Evolutionary conservation across 352 stramenopile species (phyloP).

Genomic region (Blastocystis sp.): DNA sequence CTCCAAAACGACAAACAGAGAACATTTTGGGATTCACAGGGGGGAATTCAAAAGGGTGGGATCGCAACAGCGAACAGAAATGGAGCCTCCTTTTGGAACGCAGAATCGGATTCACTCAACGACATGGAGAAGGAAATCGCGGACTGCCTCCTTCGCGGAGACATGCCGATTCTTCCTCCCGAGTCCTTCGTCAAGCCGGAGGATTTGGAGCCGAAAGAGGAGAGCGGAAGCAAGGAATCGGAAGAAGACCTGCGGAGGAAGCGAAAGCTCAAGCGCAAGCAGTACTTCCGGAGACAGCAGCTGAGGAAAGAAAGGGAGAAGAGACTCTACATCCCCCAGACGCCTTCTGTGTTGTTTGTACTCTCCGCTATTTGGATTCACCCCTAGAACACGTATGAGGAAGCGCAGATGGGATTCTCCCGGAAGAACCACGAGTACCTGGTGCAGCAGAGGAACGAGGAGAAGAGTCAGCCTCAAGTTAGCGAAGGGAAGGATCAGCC

Average conservation of each 20-base stretch:
- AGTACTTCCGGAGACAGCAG: constrained; percentile 26
- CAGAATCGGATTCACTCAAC: background rate
- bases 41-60: background rate
- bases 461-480: background rate
- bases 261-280: background rate
- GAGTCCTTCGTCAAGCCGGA: constrained; percentile 24
- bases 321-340: background rate
- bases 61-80: background rate
- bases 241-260: background rate
- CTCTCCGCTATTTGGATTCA: background rate
- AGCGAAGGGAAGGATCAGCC: background rate
- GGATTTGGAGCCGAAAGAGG: background rate
- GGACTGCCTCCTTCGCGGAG: constrained; percentile 39
- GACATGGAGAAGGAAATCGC: constrained; percentile 43
- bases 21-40: background rate
- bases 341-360: constrained; percentile 21
- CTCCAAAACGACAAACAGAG: background rate
- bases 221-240: background rate
- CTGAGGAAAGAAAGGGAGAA: constrained; percentile 33
- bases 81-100: background rate
- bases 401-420: background rate
- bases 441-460: background rate
- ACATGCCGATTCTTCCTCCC: constrained; percentile 33
- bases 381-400: constrained; percentile 2
- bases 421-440: constrained; percentile 3